Evolutionary conservation across 768 basidiomycete species (phyloP).

Genomic region (Rhodotorula graminis): DNA sequence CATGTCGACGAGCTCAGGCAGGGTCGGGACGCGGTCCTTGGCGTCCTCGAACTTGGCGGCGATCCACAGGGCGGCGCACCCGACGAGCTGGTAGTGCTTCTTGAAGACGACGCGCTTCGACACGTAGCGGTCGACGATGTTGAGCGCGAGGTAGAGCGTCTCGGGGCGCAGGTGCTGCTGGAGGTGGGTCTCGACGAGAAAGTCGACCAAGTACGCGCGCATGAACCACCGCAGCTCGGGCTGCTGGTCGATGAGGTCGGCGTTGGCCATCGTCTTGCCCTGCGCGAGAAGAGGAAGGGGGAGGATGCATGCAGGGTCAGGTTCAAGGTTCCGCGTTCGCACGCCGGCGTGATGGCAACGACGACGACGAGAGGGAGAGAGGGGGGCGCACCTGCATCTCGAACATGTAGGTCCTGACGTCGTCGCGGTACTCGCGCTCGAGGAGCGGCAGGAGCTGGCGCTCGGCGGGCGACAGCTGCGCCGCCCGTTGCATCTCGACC

Average conservation of each 20-base stretch:
- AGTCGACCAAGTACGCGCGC: conserved; percentile 97
- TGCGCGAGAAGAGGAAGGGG: conserved; percentile 45
- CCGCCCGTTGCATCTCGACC: conserved; percentile 39
- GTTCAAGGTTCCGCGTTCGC: conserved; percentile 8
- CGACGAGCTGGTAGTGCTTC: conserved; percentile 98
- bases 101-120: conserved; percentile 97
- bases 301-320: conserved; percentile 9
- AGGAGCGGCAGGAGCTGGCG: conserved; percentile 65
- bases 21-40: conserved; percentile 94
- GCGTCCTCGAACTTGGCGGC: conserved; percentile 99
- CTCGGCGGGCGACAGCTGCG: conserved; percentile 56
- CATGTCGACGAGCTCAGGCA: conserved; percentile 87
- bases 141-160: conserved; percentile 95
- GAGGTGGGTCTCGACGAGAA: conserved; percentile 97
- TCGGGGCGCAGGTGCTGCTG: conserved; percentile 96
- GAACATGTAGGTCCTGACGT: conserved; percentile 90
- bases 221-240: conserved; percentile 99
- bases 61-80: conserved; percentile 97
- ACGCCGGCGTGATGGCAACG: conserved; percentile 1
- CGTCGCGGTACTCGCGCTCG: conserved; percentile 92
- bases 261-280: conserved; percentile 83
- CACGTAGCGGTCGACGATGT: conserved; percentile 98
- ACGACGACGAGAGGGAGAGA: not conserved
- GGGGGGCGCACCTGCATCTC: conserved; percentile 87
- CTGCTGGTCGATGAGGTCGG: conserved; percentile 96